A percentile compares a stretch with the other conserved stretches of the same genome.
These are phyloP conservation scores for Stagonosporopsis cucurbitacearum DNA, from an alignment of 2,329 filamentous ascomycete species.

Conservation along the genomic window DNA sequence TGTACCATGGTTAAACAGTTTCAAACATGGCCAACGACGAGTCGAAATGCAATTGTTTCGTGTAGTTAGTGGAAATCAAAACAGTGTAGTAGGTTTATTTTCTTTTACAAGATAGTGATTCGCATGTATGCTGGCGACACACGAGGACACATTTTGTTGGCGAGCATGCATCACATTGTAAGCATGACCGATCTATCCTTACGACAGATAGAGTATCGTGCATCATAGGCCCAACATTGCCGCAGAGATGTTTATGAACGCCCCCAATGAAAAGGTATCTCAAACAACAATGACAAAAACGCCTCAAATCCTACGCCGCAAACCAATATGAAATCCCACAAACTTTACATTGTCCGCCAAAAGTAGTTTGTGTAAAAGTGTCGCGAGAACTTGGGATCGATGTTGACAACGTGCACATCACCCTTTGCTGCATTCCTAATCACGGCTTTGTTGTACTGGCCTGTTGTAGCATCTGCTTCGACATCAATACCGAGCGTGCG, in stretches of 20 bases:
- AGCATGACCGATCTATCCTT: too few relatives aligned
- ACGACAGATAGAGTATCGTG: neutral
- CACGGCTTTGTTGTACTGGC: conserved; percentile 84
- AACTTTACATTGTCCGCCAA: conserved; percentile 77
- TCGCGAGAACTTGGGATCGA: conserved; percentile 88
- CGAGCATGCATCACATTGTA: neutral
- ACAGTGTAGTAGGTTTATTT: neutral
- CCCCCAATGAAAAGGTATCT: conserved; percentile 13
- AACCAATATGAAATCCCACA: too few relatives aligned
- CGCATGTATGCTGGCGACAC: neutral
- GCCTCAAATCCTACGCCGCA: neutral
- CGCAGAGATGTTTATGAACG: neutral
- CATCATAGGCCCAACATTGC: neutral
- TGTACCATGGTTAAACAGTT: neutral
- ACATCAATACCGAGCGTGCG: conserved; percentile 89
- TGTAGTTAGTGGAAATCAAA: neutral
- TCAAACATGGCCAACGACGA: neutral
- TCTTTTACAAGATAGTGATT: neutral
- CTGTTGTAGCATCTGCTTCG: conserved; percentile 73
- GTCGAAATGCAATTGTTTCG: neutral
- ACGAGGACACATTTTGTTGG: neutral
- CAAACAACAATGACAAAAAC: neutral
- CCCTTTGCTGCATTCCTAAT: conserved; percentile 85
- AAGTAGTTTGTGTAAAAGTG: conserved; percentile 97
- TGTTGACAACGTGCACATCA: conserved; percentile 92